Conservation (phyloP, 352 stramenopile species). For the Blastocystis sp. region DNA sequence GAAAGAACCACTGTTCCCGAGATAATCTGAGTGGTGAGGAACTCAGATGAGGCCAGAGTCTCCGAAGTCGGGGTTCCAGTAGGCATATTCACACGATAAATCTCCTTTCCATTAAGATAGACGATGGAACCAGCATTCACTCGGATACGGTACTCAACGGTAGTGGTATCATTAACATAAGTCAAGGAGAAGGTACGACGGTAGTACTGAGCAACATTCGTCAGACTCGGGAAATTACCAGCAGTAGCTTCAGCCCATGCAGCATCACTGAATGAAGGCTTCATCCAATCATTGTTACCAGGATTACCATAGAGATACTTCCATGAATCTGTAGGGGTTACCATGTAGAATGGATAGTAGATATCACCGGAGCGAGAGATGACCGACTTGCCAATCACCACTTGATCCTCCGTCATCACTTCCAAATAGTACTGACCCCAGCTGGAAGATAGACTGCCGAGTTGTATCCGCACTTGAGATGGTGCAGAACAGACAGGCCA, state of each 20-base stretch:
- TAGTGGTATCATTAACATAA: background rate
- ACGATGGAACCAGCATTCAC: constrained; percentile 39
- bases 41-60: constrained; percentile 30
- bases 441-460: background rate
- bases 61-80: background rate
- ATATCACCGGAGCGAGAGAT: background rate
- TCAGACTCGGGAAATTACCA: constrained; percentile 16
- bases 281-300: background rate
- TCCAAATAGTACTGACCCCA: constrained; percentile 55
- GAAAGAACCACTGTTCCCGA: background rate
- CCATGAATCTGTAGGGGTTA: background rate
- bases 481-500: constrained; percentile 14
- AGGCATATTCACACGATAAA: constrained; percentile 58
- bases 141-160: constrained; percentile 11
- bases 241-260: background rate
- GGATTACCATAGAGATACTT: constrained; percentile 37
- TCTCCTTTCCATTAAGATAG: constrained; percentile 54
- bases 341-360: constrained; percentile 38
- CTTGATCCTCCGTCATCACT: constrained; percentile 21
- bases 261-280: background rate
- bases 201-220: constrained; percentile 45
- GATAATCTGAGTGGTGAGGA: constrained; percentile 31
- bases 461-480: background rate
- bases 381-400: background rate
- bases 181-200: constrained; percentile 26